A percentile compares a stretch with the other conserved stretches of the same genome.
These are phyloP conservation scores for Thelonectria rubi DNA, from an alignment of 2,329 filamentous ascomycete genomes.

Conservation along the genomic window DNA sequence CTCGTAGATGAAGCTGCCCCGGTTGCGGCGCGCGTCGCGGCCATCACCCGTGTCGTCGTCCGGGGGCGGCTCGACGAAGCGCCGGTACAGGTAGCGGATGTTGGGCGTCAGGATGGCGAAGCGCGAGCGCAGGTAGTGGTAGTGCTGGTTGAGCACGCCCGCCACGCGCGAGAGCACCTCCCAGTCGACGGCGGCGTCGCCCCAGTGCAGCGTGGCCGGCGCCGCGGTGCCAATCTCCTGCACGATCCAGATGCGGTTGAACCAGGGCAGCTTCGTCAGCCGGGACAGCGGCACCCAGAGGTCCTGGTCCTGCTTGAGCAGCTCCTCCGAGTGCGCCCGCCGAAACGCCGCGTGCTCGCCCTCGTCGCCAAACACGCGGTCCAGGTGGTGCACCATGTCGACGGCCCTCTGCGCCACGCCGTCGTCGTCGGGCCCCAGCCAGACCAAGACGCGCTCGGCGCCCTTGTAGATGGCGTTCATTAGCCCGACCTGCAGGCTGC, in stretches of 20 bases:
- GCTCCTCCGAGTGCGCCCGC: slow-evolving; percentile 43
- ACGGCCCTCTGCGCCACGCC: slow-evolving; percentile 43
- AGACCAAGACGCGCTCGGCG: slow-evolving; percentile 47
- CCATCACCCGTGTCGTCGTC: slow-evolving; percentile 20
- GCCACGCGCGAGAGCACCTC: slow-evolving; percentile 44
- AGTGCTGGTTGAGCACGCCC: slow-evolving; percentile 45
- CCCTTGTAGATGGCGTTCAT: slow-evolving; percentile 51
- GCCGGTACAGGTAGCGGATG: slow-evolving; percentile 45
- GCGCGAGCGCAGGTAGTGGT: slow-evolving; percentile 44
- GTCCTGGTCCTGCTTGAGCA: slow-evolving; percentile 40
- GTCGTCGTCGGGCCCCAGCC: slow-evolving; percentile 46
- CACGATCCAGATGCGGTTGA: slow-evolving; percentile 50
- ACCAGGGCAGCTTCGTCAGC: slow-evolving; percentile 47
- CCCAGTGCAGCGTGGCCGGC: slow-evolving; percentile 48
- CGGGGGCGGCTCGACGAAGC: slow-evolving; percentile 45
- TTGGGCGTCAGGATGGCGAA: slow-evolving; percentile 46
- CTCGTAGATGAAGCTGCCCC: slow-evolving; percentile 49
- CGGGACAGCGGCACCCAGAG: slow-evolving; percentile 47
- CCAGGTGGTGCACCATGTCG: slow-evolving; percentile 41
- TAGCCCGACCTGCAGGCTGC: slow-evolving; percentile 49
- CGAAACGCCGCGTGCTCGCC: slow-evolving; percentile 42
- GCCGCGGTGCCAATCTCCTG: slow-evolving; percentile 49
- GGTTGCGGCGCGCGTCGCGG: slow-evolving; percentile 43
- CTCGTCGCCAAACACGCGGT: slow-evolving; percentile 45
- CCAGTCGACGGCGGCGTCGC: slow-evolving; percentile 46